Evolutionary conservation across 805 yeast genomes (phyloP).

Genomic region (Ogataea salicorniae): DNA sequence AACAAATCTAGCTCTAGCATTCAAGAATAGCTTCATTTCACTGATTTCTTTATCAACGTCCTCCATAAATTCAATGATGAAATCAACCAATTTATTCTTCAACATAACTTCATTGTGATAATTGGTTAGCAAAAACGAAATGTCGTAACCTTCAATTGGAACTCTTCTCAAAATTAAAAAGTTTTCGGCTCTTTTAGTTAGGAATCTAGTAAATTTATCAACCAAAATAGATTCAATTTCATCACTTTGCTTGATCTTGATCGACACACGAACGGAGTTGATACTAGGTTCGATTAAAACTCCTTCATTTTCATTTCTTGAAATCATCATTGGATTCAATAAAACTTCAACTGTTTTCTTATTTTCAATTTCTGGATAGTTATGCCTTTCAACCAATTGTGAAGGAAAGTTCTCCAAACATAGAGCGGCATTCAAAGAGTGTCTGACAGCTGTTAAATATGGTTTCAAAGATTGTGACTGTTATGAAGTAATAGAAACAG

Average conservation of each 20-base stretch:
- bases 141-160: constrained; percentile 88
- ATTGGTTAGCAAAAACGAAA: constrained; percentile 88
- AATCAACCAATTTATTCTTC: constrained; percentile 91
- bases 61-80: constrained; percentile 97
- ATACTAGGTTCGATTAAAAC: constrained; percentile 92
- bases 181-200: constrained; percentile 93
- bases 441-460: constrained; percentile 87
- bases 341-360: constrained; percentile 76
- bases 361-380: constrained; percentile 93
- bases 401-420: constrained; percentile 93
- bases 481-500: background rate
- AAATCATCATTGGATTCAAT: constrained; percentile 81
- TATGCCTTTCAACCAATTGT: constrained; percentile 93
- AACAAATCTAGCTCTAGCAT: constrained; percentile 95
- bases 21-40: constrained; percentile 94
- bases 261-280: constrained; percentile 85
- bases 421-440: constrained; percentile 87
- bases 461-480: constrained; percentile 97
- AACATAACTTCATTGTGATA: constrained; percentile 94
- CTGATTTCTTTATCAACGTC: constrained; percentile 98
- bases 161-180: constrained; percentile 87
- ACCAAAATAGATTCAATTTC: constrained; percentile 94
- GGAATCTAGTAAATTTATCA: constrained; percentile 88
- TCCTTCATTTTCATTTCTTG: constrained; percentile 90
- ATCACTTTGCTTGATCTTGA: constrained; percentile 94